A percentile compares a stretch with the other conserved stretches of the same genome.
Conservation (phyloP, 805 yeast species). For the Starmerella asiatica region DNA sequence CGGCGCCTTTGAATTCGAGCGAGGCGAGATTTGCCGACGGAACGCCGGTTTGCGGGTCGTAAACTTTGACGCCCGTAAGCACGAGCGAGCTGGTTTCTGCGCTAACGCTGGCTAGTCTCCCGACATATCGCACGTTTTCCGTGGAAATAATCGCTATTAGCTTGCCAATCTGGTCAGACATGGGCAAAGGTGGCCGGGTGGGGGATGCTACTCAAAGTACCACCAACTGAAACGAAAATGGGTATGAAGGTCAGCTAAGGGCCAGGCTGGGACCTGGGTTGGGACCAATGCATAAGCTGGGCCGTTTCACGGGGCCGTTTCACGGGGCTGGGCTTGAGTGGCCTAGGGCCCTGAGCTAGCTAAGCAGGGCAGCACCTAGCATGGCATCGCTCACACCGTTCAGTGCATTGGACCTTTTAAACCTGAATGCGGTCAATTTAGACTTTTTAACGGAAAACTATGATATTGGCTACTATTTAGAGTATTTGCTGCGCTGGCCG, state of each 20-base stretch:
- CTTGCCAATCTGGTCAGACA: slow-evolving; percentile 91
- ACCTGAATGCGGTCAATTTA: slow-evolving; percentile 59
- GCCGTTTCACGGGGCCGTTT: too few species aligned
- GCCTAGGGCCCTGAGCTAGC: too few species aligned
- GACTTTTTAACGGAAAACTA: slow-evolving; percentile 90
- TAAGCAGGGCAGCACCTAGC: too few species aligned
- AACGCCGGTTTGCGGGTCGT: slow-evolving; percentile 86
- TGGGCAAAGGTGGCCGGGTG: slow-evolving; percentile 23
- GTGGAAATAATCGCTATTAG: slow-evolving; percentile 68
- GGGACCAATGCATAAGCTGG: too few species aligned
- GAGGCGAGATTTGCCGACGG: slow-evolving; percentile 34
- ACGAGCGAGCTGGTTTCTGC: slow-evolving; percentile 87
- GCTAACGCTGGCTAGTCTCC: slow-evolving; percentile 72
- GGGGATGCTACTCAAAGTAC: not conserved
- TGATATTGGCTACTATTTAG: slow-evolving; percentile 67
- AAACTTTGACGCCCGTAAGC: slow-evolving; percentile 59
- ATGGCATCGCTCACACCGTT: slow-evolving; percentile 89
- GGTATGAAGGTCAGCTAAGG: not conserved
- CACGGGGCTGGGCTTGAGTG: too few species aligned
- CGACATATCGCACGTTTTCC: slow-evolving; percentile 76
- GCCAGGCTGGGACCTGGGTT: too few species aligned
- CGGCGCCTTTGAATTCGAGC: slow-evolving; percentile 80
- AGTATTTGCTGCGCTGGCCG: slow-evolving; percentile 80
- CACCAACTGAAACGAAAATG: not conserved
- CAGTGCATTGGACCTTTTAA: slow-evolving; percentile 70